Percentiles rank a stretch among this genome's conserved stretches.
phyloP scores from a whole-genome alignment of 257 asterid species.

The Nicotiana tomentosiformis region DNA sequence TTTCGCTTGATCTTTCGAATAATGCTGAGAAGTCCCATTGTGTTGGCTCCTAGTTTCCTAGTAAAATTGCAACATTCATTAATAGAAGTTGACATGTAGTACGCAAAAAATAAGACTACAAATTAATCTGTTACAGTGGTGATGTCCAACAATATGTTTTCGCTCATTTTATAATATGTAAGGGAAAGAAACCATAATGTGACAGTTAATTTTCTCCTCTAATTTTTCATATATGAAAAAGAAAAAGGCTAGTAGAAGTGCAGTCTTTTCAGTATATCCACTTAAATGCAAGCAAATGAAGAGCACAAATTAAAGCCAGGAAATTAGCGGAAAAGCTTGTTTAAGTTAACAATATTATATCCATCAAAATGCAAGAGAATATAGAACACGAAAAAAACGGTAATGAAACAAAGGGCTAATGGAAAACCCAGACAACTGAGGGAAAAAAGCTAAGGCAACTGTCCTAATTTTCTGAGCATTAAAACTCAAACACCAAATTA shows the following conservation, averaged over 20 bases:
- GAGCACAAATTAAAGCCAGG: not conserved
- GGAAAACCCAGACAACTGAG: not conserved
- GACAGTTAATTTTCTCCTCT: not conserved
- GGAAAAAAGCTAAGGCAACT: not conserved
- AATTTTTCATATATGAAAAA: not conserved
- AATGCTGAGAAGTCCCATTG: conserved; percentile 83
- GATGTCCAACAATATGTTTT: not conserved
- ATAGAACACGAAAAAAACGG: not conserved
- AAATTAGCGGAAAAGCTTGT: not conserved
- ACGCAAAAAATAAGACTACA: not conserved
- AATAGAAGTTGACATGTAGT: not conserved
- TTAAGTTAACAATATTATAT: not conserved
- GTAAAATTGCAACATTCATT: not conserved
- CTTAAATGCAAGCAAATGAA: not conserved
- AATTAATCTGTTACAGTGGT: not conserved
- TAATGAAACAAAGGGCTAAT: not conserved
- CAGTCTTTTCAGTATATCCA: not conserved
- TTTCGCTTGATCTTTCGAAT: conserved; percentile 90
- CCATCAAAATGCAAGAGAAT: not conserved
- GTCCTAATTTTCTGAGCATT: too few species aligned
- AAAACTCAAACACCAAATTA: too few species aligned
- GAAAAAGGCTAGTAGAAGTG: not conserved
- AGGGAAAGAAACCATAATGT: not conserved
- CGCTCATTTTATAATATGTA: not conserved
- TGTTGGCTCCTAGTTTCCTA: not conserved